Percentiles rank a stretch among this genome's conserved stretches.
These are phyloP conservation scores for Podila horticola DNA, from an alignment of 192 early-diverging fungal genomes.

Conservation along the genomic window DNA sequence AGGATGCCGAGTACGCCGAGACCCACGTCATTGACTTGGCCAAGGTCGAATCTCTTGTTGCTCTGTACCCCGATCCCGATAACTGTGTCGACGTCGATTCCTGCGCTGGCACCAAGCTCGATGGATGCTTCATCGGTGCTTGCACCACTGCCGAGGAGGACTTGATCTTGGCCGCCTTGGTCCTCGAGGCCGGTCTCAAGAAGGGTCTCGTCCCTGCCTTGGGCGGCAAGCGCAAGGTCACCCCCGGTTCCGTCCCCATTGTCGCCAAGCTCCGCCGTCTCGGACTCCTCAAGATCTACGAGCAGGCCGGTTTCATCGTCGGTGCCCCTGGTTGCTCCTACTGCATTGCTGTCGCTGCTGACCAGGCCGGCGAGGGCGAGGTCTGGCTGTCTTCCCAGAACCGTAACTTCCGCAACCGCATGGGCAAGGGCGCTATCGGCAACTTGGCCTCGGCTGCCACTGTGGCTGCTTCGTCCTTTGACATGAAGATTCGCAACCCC, in stretches of 20 bases:
- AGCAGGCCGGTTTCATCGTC: slow-evolving; percentile 77
- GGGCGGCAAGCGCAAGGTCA: slow-evolving; percentile 76
- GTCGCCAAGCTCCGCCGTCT: slow-evolving; percentile 80
- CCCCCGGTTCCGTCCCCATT: slow-evolving; percentile 81
- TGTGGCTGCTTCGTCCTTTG: slow-evolving; percentile 81
- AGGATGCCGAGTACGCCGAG: slow-evolving; percentile 82
- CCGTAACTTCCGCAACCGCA: slow-evolving; percentile 88
- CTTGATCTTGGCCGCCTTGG: slow-evolving; percentile 79
- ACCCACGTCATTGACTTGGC: slow-evolving; percentile 78
- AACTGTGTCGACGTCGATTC: slow-evolving; percentile 75
- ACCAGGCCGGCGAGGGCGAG: slow-evolving; percentile 80
- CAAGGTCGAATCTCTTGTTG: slow-evolving; percentile 74
- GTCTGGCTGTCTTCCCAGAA: slow-evolving; percentile 88
- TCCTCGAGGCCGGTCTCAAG: slow-evolving; percentile 78
- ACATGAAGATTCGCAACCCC: slow-evolving; percentile 78
- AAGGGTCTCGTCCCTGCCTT: slow-evolving; percentile 70
- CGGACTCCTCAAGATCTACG: slow-evolving; percentile 79
- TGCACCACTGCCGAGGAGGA: slow-evolving; percentile 89
- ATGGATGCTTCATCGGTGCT: slow-evolving; percentile 85
- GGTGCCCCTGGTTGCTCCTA: slow-evolving; percentile 86
- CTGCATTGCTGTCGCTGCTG: slow-evolving; percentile 84
- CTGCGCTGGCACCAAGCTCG: slow-evolving; percentile 70
- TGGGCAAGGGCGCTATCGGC: slow-evolving; percentile 84
- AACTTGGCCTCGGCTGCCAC: slow-evolving; percentile 83
- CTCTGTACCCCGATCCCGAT: slow-evolving; percentile 80